These are phyloP conservation scores for Solanum lycopersicoides DNA, from an alignment of 257 asterid species.

Conservation along the genomic window DNA sequence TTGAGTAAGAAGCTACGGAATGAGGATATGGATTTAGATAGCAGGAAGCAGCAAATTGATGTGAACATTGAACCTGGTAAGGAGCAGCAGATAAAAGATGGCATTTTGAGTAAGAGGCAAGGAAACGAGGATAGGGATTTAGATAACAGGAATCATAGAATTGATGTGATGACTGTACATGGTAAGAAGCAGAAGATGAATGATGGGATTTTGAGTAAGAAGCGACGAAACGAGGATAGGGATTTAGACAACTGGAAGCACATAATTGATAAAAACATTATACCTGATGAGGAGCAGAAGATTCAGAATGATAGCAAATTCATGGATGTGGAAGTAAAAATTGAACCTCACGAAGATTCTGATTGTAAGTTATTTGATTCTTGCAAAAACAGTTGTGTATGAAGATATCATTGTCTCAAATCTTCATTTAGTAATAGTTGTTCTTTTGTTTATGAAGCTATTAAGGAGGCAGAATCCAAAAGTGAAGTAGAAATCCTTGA, in stretches of 20 bases:
- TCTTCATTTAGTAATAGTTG: not conserved
- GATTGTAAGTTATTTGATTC: not conserved
- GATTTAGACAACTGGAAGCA: not conserved
- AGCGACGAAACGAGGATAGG: not conserved
- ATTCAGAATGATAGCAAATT: not conserved
- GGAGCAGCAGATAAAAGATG: not conserved
- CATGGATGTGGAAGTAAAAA: not conserved
- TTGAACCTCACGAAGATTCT: not conserved
- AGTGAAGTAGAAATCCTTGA: constrained; percentile 20
- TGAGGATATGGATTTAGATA: not conserved
- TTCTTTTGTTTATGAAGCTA: not conserved
- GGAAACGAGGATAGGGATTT: not conserved
- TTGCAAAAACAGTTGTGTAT: not conserved
- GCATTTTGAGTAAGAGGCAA: not conserved
- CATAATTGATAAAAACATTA: not conserved
- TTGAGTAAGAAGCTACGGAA: not conserved
- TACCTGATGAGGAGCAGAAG: not conserved
- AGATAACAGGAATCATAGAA: not conserved
- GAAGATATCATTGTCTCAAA: not conserved
- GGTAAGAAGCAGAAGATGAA: not conserved
- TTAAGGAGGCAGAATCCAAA: not conserved
- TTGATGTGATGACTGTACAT: not conserved
- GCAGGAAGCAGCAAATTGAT: not conserved
- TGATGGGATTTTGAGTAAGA: not conserved
- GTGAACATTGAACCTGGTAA: not conserved